These are phyloP conservation scores for Solanum acaule DNA, from an alignment of 257 asterid species.

Conservation along the genomic window DNA sequence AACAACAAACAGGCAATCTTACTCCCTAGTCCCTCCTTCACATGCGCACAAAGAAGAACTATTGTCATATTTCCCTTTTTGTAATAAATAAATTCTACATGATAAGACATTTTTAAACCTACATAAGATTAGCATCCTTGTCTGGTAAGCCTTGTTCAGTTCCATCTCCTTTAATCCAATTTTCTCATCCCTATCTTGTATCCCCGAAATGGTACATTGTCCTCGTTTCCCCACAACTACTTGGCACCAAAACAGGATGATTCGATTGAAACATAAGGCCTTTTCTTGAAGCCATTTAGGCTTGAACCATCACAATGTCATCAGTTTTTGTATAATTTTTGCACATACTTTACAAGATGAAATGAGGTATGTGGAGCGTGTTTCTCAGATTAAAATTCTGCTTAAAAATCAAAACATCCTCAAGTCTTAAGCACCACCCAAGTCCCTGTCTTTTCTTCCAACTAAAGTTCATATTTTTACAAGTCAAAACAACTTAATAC, in stretches of 20 bases:
- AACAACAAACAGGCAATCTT: neutral
- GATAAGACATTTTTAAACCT: neutral
- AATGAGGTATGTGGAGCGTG: neutral
- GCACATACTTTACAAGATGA: neutral
- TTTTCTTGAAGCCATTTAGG: neutral
- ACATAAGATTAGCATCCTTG: neutral
- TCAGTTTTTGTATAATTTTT: neutral
- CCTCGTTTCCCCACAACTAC: neutral
- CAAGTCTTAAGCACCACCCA: neutral
- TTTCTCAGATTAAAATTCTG: neutral
- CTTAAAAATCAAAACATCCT: neutral
- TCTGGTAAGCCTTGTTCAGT: neutral
- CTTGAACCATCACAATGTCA: neutral
- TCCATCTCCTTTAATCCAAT: neutral
- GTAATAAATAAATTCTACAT: neutral
- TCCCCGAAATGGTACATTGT: neutral
- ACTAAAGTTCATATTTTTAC: neutral
- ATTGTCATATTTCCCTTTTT: neutral
- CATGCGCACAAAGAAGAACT: neutral
- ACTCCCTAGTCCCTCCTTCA: neutral
- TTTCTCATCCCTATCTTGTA: neutral
- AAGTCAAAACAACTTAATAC: neutral
- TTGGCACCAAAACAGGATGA: neutral
- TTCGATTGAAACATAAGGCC: neutral
- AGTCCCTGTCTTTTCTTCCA: neutral